phyloP scores from a whole-genome alignment of 176 grass and related monocot species.

The Cocos nucifera region DNA sequence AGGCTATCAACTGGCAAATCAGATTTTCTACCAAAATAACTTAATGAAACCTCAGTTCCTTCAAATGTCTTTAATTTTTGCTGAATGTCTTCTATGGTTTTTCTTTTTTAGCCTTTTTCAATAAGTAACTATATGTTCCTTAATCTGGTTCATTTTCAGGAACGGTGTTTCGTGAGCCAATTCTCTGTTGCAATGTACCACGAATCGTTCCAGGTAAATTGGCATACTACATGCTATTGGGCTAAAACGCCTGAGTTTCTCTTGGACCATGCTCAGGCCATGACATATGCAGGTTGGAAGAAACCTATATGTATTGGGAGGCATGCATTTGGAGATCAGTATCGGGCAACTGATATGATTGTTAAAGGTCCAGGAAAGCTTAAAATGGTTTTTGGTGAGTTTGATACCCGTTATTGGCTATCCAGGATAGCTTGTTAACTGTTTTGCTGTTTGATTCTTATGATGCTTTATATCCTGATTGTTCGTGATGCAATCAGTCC shows the following conservation, averaged over 20 bases:
- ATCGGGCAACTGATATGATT: slow-evolving; percentile 78
- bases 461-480: no score
- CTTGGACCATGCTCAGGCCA: no score
- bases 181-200: slow-evolving; percentile 77
- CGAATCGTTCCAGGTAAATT: slow-evolving; percentile 70
- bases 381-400: slow-evolving; percentile 92
- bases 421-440: no score
- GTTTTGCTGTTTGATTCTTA: no score
- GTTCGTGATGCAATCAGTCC: slow-evolving; percentile 25
- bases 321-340: slow-evolving; percentile 96
- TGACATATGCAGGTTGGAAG: slow-evolving; percentile 55
- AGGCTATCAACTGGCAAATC: no score
- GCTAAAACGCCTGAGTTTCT: no score
- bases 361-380: slow-evolving; percentile 88
- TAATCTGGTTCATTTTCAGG: slow-evolving; percentile 27
- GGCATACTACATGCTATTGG: neutral
- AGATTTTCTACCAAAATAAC: no score
- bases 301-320: slow-evolving; percentile 98
- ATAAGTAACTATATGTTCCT: no score
- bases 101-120: no score
- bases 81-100: no score
- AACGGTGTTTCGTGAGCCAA: slow-evolving; percentile 94
- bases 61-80: no score
- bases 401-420: slow-evolving; percentile 6
- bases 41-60: no score